Conservation (phyloP, 2,329 filamentous ascomycete species). For the Fusarium dlaminii region DNA sequence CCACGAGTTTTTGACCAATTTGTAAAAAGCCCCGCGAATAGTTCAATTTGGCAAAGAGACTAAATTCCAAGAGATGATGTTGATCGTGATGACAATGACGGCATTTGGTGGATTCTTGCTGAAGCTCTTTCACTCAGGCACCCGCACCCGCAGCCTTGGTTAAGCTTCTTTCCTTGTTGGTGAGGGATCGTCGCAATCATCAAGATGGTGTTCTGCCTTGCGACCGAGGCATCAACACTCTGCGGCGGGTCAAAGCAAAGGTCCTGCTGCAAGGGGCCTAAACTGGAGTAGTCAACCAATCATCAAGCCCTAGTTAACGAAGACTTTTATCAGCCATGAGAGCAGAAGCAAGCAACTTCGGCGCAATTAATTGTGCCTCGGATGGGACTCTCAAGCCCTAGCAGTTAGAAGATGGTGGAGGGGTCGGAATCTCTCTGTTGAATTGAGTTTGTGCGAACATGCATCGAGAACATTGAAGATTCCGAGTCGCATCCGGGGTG, state of each 20-base stretch:
- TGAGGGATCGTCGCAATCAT: slow-evolving; percentile 21
- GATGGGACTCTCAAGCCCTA: slow-evolving; percentile 2
- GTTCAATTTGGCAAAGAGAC: not conserved
- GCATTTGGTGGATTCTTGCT: slow-evolving; percentile 14
- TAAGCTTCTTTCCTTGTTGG: slow-evolving; percentile 36
- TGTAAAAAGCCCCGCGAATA: not conserved
- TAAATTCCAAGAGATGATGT: slow-evolving; percentile 16
- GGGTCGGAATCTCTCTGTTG: not conserved
- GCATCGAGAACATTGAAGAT: not conserved
- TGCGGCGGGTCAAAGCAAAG: slow-evolving; percentile 16
- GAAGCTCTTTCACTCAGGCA: slow-evolving; percentile 8
- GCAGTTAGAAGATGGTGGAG: slow-evolving; percentile 8
- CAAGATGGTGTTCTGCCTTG: slow-evolving; percentile 33
- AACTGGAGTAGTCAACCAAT: slow-evolving; percentile 23
- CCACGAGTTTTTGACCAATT: slow-evolving; percentile 3
- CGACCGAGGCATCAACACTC: slow-evolving; percentile 24
- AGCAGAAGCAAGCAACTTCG: slow-evolving; percentile 23
- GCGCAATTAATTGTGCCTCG: slow-evolving; percentile 8
- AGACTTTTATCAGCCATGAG: slow-evolving; percentile 5
- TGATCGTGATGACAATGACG: slow-evolving; percentile 28
- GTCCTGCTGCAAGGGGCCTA: slow-evolving; percentile 24
- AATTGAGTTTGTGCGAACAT: slow-evolving; percentile 22
- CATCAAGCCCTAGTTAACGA: slow-evolving; percentile 1
- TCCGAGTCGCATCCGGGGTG: not conserved
- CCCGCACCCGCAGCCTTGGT: not conserved